Percentiles rank a stretch among this genome's conserved stretches.
phyloP scores from a whole-genome alignment of 2,329 filamentous ascomycete species.

The Herpotrichia juniperi region DNA sequence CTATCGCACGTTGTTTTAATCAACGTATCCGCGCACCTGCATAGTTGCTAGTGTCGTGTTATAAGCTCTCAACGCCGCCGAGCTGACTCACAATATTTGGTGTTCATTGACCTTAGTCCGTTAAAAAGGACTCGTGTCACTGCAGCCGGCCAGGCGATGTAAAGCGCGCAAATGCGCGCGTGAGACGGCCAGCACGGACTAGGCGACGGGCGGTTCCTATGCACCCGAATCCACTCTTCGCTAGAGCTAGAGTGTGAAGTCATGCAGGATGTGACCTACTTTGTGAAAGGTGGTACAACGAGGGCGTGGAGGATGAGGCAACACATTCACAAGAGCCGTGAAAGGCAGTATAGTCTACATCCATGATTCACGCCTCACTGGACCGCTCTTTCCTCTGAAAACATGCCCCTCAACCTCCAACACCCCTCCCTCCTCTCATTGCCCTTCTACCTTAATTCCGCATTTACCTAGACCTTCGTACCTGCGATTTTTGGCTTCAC shows the following conservation, averaged over 20 bases:
- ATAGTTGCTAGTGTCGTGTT: no score
- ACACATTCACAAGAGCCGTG: background rate
- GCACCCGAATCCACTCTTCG: background rate
- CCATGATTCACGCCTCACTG: background rate
- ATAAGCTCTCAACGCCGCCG: background rate
- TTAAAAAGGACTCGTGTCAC: no score
- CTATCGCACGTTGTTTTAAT: constrained; percentile 20
- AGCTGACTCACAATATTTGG: no score
- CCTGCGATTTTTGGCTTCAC: background rate
- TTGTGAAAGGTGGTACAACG: background rate
- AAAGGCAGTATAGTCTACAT: background rate
- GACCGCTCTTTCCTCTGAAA: background rate
- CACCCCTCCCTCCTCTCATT: background rate
- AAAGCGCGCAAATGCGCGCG: constrained; percentile 1
- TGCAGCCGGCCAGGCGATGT: background rate
- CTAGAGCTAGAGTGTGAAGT: background rate
- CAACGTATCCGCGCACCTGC: constrained; percentile 2
- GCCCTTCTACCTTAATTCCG: background rate
- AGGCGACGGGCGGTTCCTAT: background rate
- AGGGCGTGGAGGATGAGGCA: background rate
- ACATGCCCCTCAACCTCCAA: background rate
- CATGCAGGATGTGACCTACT: no score
- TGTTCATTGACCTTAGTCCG: no score
- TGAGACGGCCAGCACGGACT: background rate
- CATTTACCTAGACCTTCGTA: background rate